These are phyloP conservation scores for Eucalyptus cloeziana DNA, from an alignment of 345 rosid genomes.

Conservation along the genomic window DNA sequence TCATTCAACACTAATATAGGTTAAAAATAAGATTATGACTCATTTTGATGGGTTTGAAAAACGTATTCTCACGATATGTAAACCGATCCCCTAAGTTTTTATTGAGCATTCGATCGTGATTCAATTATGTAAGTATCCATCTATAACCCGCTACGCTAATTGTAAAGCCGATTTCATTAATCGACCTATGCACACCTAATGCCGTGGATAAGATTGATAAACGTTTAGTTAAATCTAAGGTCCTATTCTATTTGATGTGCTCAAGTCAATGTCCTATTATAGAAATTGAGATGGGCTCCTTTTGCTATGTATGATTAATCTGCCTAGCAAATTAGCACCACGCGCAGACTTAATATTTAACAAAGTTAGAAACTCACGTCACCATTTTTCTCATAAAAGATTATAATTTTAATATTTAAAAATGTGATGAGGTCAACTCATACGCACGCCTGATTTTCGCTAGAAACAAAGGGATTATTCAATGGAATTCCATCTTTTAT, in stretches of 20 bases:
- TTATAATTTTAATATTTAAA: neutral
- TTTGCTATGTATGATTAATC: neutral
- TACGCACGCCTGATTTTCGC: neutral
- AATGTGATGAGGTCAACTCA: neutral
- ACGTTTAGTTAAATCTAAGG: neutral
- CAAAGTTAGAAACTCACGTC: neutral
- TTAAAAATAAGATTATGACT: no score
- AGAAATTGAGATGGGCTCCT: neutral
- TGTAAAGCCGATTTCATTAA: neutral
- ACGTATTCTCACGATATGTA: neutral
- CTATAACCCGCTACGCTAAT: neutral
- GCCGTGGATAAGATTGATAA: neutral
- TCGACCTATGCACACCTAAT: neutral
- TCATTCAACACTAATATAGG: no score
- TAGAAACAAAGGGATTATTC: neutral
- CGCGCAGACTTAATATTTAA: neutral
- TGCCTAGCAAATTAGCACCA: neutral
- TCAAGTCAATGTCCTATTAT: neutral
- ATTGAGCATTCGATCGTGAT: fast-evolving
- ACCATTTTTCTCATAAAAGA: neutral
- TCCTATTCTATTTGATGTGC: neutral
- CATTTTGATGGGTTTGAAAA: no score
- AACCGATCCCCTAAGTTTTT: neutral
- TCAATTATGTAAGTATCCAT: neutral
- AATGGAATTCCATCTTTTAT: neutral